Evolutionary conservation across 768 basidiomycete species (phyloP).

Genomic region (Leccinum longicurvipes): DNA sequence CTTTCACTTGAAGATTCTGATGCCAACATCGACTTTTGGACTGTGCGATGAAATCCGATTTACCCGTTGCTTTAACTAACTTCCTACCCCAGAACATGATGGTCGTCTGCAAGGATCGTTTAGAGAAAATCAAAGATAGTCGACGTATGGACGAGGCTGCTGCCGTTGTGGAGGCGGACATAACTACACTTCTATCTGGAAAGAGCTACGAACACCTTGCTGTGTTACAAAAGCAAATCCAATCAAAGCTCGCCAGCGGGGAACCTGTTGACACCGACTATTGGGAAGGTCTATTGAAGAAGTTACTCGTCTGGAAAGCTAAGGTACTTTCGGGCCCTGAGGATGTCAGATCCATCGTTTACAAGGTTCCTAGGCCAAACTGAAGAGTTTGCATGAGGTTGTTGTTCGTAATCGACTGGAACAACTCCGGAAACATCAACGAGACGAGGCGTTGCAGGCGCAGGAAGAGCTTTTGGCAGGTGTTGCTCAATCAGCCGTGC

Average conservation of each 20-base stretch:
- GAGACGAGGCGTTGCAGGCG: slow-evolving; percentile 92
- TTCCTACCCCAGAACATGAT: slow-evolving; percentile 76
- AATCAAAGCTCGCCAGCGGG: slow-evolving; percentile 83
- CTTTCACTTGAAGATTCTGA: slow-evolving; percentile 81
- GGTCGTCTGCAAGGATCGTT: slow-evolving; percentile 88
- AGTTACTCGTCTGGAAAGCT: slow-evolving; percentile 93
- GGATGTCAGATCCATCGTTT: background rate
- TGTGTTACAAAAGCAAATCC: slow-evolving; percentile 80
- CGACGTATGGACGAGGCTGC: slow-evolving; percentile 65
- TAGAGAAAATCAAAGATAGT: slow-evolving; percentile 69
- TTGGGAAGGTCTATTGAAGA: slow-evolving; percentile 92
- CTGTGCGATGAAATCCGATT: slow-evolving; percentile 46
- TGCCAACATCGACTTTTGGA: slow-evolving; percentile 96
- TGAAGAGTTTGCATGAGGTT: slow-evolving; percentile 91
- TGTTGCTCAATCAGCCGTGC: slow-evolving; percentile 59
- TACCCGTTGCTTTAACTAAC: slow-evolving; percentile 4
- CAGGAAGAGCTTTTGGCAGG: slow-evolving; percentile 87
- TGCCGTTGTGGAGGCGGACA: slow-evolving; percentile 80
- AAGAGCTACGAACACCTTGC: slow-evolving; percentile 85
- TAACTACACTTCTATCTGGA: slow-evolving; percentile 74
- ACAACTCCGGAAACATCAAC: slow-evolving; percentile 91
- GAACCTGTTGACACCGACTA: slow-evolving; percentile 97
- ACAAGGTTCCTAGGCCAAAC: slow-evolving; percentile 62
- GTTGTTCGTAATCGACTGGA: slow-evolving; percentile 95
- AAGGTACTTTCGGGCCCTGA: slow-evolving; percentile 52